phyloP scores from a whole-genome alignment of 345 rosid genomes.

The Hirschfeldia incana region DNA sequence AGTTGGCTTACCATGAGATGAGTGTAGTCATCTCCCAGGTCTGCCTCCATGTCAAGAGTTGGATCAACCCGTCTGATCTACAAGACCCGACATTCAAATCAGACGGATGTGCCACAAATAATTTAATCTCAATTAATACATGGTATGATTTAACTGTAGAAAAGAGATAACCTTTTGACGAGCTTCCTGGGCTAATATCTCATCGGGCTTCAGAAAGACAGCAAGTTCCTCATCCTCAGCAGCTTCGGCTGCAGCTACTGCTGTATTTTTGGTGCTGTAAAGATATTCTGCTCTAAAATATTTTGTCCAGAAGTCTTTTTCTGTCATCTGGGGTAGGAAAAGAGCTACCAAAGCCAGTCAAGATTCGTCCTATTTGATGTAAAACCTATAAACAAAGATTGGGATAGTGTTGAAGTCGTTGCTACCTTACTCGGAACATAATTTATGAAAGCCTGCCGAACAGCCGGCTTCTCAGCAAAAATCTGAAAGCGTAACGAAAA shows the following conservation, averaged over 20 bases:
- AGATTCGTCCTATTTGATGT: not conserved
- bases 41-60: constrained; percentile 94
- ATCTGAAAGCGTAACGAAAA: constrained; percentile 49
- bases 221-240: constrained; percentile 99
- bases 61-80: constrained; percentile 95
- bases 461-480: constrained; percentile 97
- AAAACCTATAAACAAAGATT: constrained; percentile 14
- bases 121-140: not conserved
- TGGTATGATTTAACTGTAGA: not conserved
- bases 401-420: constrained; percentile 25
- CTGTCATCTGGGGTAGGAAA: constrained; percentile 66
- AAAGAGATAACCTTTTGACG: constrained; percentile 62
- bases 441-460: constrained; percentile 76
- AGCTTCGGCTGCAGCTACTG: constrained; percentile 90
- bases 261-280: constrained; percentile 67
- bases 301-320: constrained; percentile 92
- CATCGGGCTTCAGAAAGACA: constrained; percentile 83
- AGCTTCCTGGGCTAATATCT: constrained; percentile 77
- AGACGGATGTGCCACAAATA: not conserved
- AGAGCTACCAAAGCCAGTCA: constrained; percentile 16
- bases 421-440: constrained; percentile 89
- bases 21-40: constrained; percentile 89
- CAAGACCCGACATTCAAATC: constrained; percentile 24
- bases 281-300: constrained; percentile 94
- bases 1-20: constrained; percentile 69